These are phyloP conservation scores for Xanthoparmelia taractica DNA, from an alignment of 495 filamentous ascomycete species.

Conservation along the genomic window DNA sequence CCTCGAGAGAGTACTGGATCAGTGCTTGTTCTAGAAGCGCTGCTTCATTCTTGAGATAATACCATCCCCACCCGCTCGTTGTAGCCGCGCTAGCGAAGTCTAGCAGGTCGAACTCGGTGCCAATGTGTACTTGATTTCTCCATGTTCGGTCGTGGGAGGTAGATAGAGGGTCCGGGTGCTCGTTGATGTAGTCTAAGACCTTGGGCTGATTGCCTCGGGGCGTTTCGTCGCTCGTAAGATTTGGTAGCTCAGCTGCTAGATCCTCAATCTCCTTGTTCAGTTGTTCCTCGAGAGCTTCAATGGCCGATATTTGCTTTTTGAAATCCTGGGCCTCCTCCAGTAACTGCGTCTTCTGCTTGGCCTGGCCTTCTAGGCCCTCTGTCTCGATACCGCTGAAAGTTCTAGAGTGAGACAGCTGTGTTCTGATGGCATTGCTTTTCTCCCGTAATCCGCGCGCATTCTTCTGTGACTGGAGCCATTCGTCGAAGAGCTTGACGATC, in stretches of 20 bases:
- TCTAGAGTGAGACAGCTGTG: slow-evolving; percentile 17
- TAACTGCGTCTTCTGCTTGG: slow-evolving; percentile 1
- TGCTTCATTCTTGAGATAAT: slow-evolving; percentile 81
- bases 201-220: slow-evolving; percentile 58
- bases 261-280: slow-evolving; percentile 60
- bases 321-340: slow-evolving; percentile 56
- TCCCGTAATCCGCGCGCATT: slow-evolving; percentile 50
- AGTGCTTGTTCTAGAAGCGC: slow-evolving; percentile 89
- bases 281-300: slow-evolving; percentile 51
- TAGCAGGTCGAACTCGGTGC: slow-evolving; percentile 66
- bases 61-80: slow-evolving; percentile 93
- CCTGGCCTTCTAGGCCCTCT: neutral
- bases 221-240: slow-evolving; percentile 68
- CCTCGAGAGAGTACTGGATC: slow-evolving; percentile 69
- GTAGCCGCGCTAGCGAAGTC: slow-evolving; percentile 76
- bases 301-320: slow-evolving; percentile 54
- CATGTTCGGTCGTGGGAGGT: slow-evolving; percentile 39
- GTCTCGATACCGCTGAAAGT: slow-evolving; percentile 11
- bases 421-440: slow-evolving; percentile 43
- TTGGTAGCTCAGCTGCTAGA: slow-evolving; percentile 75
- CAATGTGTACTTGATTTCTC: slow-evolving; percentile 77
- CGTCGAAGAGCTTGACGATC: slow-evolving; percentile 62
- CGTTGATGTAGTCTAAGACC: slow-evolving; percentile 66
- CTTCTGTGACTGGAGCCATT: slow-evolving; percentile 51
- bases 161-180: slow-evolving; percentile 40